Evolutionary conservation across 2,329 filamentous ascomycete species (phyloP).

Genomic region (Aspergillus alliaceus): DNA sequence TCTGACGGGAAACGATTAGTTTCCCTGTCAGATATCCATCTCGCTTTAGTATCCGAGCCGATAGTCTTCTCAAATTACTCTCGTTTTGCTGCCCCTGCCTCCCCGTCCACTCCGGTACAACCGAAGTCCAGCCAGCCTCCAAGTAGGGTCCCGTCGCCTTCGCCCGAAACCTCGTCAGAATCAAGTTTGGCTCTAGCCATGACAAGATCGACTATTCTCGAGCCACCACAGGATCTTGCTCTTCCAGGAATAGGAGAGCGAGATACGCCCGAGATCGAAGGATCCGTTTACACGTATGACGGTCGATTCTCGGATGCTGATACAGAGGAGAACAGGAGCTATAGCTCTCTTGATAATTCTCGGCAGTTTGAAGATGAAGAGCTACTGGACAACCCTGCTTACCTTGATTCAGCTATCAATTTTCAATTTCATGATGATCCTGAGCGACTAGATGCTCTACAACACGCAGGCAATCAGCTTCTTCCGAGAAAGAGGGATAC

Average conservation of each 20-base stretch:
- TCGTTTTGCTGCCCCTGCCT: constrained; percentile 34
- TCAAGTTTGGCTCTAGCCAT: constrained; percentile 30
- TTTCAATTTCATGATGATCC: constrained; percentile 35
- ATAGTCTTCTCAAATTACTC: constrained; percentile 50
- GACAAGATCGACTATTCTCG: constrained; percentile 41
- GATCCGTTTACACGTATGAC: constrained; percentile 36
- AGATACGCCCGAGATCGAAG: constrained; percentile 23
- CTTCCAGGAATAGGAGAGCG: neutral
- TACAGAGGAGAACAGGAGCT: constrained; percentile 33
- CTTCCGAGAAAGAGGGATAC: constrained; percentile 16
- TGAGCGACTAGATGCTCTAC: constrained; percentile 22
- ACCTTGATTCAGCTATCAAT: constrained; percentile 40
- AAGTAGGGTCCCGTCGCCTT: constrained; percentile 28
- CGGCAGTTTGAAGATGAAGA: constrained; percentile 28
- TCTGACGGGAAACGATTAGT: constrained; percentile 46
- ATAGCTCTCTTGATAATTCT: constrained; percentile 27
- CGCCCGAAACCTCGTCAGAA: constrained; percentile 21
- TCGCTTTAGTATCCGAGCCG: constrained; percentile 49
- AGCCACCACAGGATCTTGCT: constrained; percentile 21
- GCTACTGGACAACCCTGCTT: constrained; percentile 37
- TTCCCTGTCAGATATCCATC: constrained; percentile 45
- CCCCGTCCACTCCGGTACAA: constrained; percentile 34
- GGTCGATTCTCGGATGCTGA: constrained; percentile 45
- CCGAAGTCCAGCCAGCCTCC: constrained; percentile 32
- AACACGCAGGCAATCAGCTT: constrained; percentile 4